phyloP scores from a whole-genome alignment of 208 protist species.

The Trypanosoma caninum region DNA sequence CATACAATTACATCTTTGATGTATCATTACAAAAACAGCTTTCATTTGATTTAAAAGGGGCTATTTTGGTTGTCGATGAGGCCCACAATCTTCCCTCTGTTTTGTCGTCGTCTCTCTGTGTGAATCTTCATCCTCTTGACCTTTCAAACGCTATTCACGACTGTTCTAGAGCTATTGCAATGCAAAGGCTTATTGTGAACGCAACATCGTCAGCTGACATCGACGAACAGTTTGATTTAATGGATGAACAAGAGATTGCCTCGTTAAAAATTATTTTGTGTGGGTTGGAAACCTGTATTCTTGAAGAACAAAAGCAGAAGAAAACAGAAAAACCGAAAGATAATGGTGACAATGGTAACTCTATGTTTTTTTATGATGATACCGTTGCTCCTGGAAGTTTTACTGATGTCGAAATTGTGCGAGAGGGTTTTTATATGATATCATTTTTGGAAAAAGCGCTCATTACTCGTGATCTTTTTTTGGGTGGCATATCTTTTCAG shows the following conservation, averaged over 20 bases:
- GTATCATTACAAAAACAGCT: conserved; percentile 76
- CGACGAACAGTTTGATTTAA: conserved; percentile 13
- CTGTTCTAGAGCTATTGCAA: conserved; percentile 61
- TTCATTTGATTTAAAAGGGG: conserved; percentile 72
- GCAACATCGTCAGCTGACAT: conserved; percentile 1
- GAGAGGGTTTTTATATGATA: conserved; percentile 55
- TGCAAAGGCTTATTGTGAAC: conserved; percentile 39
- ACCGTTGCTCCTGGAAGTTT: not conserved
- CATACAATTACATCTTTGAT: conserved; percentile 99
- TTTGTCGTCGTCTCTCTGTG: conserved; percentile 48
- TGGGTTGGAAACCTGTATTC: conserved; percentile 48
- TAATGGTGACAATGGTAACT: too few species aligned
- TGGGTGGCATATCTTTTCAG: conserved; percentile 17
- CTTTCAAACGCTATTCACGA: conserved; percentile 82
- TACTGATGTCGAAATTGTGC: conserved; percentile 46
- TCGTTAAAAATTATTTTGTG: conserved; percentile 74
- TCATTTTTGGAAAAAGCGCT: conserved; percentile 63
- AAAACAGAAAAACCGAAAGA: not conserved
- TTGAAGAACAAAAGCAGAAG: conserved; percentile 17
- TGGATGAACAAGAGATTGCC: conserved; percentile 62
- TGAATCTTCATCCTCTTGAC: conserved; percentile 65
- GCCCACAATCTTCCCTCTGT: conserved; percentile 95
- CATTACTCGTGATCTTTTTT: conserved; percentile 71
- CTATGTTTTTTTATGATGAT: too few species aligned
- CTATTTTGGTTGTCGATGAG: conserved; percentile 96